Base-by-base conservation (phyloP, 805 yeast species). In the Tetrapisispora phaffii region DNA sequence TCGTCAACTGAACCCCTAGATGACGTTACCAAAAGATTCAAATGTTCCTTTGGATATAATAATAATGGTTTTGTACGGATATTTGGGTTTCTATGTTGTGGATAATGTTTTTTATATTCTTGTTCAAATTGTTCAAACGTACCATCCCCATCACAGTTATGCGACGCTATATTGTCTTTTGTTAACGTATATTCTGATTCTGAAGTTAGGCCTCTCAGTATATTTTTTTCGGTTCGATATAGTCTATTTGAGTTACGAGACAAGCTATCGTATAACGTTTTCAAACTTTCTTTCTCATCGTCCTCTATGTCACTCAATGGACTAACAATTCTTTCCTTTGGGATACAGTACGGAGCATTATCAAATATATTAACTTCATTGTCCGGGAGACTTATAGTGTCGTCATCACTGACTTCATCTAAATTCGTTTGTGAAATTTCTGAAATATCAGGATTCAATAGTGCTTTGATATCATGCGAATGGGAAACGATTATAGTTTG, bases 11-110 rank as follows among this genome's bases (percentile, higher is more conserved):
- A 54, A 7, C 64, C 64, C 34, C 50, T 58, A 7, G 60, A 52
- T 4, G 66, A 58, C 22, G 57, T 50, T 10, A 60, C 62, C 33
- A 60, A 42, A n/a, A 58, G 45, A 46, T 58, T 60, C 36, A 60
- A 42, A 24, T 38, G 34, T 1, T 38, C 24, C 12, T 50, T 31
- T 7, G 51, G 50, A 16, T 47, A 35, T 36, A 50, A 52, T 20
- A 58, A 36, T 21, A 58, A 54, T 20, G 63, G 45, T 38, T 45
- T 50, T 9, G 26, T 29, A 8, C 56, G 60, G 20, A 41, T 44
- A 24, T 15, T 13, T 7, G 21, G 20, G 24, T 36, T 36, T 15
- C 39, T 36, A 36, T 36, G 39, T 36, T 36, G 39, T 15, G 39
- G 39, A 23, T 4, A 4, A 32, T 32, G 12, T 12, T 32, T 36